phyloP scores from a whole-genome alignment of 2,329 filamentous ascomycete species.

The Ceratocystis ficicola region DNA sequence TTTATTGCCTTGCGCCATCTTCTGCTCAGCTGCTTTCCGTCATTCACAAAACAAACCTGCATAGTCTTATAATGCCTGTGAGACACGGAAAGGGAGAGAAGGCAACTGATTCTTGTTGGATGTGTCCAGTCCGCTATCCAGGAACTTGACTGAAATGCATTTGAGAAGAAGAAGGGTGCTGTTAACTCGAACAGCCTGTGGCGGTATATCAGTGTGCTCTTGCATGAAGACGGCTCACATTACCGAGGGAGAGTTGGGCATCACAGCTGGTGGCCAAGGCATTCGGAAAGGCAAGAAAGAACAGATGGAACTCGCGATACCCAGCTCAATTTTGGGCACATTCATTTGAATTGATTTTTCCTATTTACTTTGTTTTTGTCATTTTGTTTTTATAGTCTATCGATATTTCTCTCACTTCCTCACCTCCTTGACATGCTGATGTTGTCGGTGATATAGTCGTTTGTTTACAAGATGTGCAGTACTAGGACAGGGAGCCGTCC shows the following conservation, averaged over 20 bases:
- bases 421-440: slow-evolving; percentile 20
- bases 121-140: too few species aligned
- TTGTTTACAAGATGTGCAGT: not conserved
- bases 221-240: not conserved
- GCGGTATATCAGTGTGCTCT: too few species aligned
- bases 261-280: not conserved
- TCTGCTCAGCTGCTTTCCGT: not conserved
- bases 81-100: too few species aligned
- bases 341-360: slow-evolving; percentile 19
- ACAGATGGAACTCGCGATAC: slow-evolving; percentile 19
- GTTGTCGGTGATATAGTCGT: slow-evolving; percentile 11
- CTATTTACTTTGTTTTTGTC: slow-evolving; percentile 14
- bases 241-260: not conserved
- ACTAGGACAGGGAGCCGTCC: not conserved
- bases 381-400: slow-evolving; percentile 16
- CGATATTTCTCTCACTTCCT: too few species aligned
- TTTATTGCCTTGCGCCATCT: not conserved
- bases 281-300: not conserved
- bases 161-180: too few species aligned
- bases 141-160: too few species aligned
- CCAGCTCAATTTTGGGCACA: slow-evolving; percentile 23
- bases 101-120: too few species aligned
- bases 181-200: too few species aligned
- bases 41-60: too few species aligned
- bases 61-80: too few species aligned